Base-by-base conservation (phyloP, 176 grass and related monocot species). In the Guadua angustifolia region DNA sequence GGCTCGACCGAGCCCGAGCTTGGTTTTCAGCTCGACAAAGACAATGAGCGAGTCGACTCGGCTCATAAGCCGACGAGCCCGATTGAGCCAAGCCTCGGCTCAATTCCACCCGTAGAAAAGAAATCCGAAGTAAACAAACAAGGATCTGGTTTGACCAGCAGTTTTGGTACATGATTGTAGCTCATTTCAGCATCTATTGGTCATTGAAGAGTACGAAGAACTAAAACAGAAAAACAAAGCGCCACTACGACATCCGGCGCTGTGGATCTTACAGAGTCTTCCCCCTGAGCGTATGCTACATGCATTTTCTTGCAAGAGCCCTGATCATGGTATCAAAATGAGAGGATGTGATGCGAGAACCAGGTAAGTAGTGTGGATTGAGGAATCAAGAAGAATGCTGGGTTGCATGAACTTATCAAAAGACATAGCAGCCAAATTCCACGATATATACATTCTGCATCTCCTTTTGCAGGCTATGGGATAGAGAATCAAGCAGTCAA, bases 301-400 rank as follows among this genome's bases (percentile, higher is more conserved):
- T 49, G 61, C 92, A 98, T 72, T 90, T 95, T 73, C 95, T 93
- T 80, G 95, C 93, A 83, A 95, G 83, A 78, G 89, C 80, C 78
- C 89, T 78, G 68, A 98, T 87, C 87, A 91, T 92, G 66, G 93
- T 93, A 55, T 93, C 85, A 35, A 98, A 95, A 76, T 89, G 93
- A 6, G 93, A 92, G 8, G 91, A 95, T 58, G 87, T 83, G 86
- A 95, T 98, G 53, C 93, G 81, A 69, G 91, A 98, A 75, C 93
- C 93, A 56, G 89, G 76, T 33, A 92, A 64, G 69, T 92, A 95
- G 47, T 89, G 91, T 14, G 93, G 91, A 90, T 93, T 93, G 9
- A 95, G 75, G 67, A 95, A 79, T 52, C 35, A 82, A 25, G 24
- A 58, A 50, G 5, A 59, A 85, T 75, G 14, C 5, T 51, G 39